Conservation (phyloP, 1,139 yeast genomes). For the Kazachstania sp. region DNA sequence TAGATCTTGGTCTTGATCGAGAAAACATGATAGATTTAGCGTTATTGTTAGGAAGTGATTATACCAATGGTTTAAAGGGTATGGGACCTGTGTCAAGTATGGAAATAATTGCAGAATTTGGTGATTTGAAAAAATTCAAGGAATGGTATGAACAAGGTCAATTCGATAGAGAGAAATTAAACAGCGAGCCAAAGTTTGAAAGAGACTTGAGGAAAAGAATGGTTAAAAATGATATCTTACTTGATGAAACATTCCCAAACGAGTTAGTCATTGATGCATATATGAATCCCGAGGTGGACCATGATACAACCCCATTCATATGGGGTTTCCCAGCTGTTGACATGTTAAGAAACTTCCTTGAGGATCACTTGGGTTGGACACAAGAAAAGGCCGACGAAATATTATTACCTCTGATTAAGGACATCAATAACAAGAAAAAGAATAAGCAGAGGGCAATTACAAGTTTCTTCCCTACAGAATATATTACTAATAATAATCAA, state of each 20-base stretch:
- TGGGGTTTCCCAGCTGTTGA: conserved; percentile 93
- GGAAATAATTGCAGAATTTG: conserved; percentile 89
- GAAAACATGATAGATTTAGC: conserved; percentile 68
- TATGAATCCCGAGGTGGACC: conserved; percentile 70
- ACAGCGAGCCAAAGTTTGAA: conserved; percentile 41
- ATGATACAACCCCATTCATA: conserved; percentile 62
- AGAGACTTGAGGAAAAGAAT: conserved; percentile 56
- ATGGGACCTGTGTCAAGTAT: conserved; percentile 89
- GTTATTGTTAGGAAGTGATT: conserved; percentile 80
- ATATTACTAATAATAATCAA: conserved; percentile 34
- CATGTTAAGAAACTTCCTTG: conserved; percentile 59
- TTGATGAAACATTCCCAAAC: conserved; percentile 67
- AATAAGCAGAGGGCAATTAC: conserved; percentile 45
- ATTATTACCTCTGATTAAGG: conserved; percentile 78
- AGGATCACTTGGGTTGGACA: conserved; percentile 74
- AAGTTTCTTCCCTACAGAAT: conserved; percentile 47
- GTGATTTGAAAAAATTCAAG: conserved; percentile 38
- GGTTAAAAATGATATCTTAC: conserved; percentile 35
- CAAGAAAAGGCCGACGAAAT: conserved; percentile 72
- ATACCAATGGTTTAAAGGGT: conserved; percentile 85
- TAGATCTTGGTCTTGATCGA: conserved; percentile 58
- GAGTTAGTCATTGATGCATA: conserved; percentile 65
- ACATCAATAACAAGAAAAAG: conserved; percentile 53
- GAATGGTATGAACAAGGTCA: conserved; percentile 44
- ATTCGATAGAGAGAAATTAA: conserved; percentile 33